Base-by-base conservation (phyloP, 306 rosid genomes). In the Castanospermum australe region DNA sequence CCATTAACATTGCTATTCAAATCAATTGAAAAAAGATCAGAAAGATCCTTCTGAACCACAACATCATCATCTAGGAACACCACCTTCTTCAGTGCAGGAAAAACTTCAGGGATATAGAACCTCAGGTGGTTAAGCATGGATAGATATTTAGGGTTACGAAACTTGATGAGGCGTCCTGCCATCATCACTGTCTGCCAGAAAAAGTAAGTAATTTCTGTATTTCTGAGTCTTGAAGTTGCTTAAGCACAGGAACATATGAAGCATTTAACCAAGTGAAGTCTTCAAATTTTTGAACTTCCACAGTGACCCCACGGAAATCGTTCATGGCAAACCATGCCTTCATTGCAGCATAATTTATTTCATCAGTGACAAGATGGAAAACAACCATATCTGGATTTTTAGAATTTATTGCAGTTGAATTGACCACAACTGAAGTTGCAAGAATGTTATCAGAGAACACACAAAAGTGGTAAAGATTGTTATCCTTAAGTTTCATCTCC, bases 91-190 rank as follows among this genome's bases (percentile, higher is more conserved):
- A 93, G 76, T 33, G 89, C 86, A 62, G 98, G 97, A 82, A 93
- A 93, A 35, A 93, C 98, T 88, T 93, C 97, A 13, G 98, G 97
- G 73, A 93, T 91, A 73, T 93, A 93, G 70, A 93, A 93, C 76
- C 98, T 82, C 79, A 93, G 84, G 82, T 93, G 98, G 82, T 93
- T 93, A 66, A 93, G 98, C 98, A 93, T 93, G 75, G 98, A 93
- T 5, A 93, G 85, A 81, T 93, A 93, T 84, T 93, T 93, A 5
- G 98, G 98, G 82, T 93, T 93, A 44, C 98, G 89, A 71, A 93
- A 93, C 88, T 93, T 93, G 75, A 93, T 91, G n/a, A n/a, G 98
- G 98, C 25, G 98, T 93, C 68, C 82, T 84, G 48, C 94, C 90
- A 57, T 83, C 84, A 22, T 52, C 94, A 62, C 48, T 85, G 77